Evolutionary conservation across 345 rosid species (phyloP).

Genomic region (Brassica incana): DNA sequence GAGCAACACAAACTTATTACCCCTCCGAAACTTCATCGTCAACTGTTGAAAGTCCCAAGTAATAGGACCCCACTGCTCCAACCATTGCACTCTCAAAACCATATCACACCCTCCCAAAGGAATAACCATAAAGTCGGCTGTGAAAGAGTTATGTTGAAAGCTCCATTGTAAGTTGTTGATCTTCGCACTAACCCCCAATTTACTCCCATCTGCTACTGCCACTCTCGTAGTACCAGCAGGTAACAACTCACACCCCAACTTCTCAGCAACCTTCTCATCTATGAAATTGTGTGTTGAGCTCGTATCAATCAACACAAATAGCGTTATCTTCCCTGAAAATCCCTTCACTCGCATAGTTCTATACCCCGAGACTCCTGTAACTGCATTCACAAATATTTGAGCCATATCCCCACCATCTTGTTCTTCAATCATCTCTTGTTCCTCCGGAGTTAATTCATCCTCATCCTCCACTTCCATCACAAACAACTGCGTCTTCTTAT

Average conservation of each 20-base stretch:
- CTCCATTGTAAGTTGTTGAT: not conserved
- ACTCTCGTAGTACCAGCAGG: not conserved
- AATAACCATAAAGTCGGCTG: not conserved
- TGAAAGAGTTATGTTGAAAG: not conserved
- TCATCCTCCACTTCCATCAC: not conserved
- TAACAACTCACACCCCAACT: not conserved
- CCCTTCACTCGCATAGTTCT: not conserved
- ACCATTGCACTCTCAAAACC: not conserved
- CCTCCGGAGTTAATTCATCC: not conserved
- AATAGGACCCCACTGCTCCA: not conserved
- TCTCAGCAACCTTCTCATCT: not conserved
- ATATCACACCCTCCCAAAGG: not conserved
- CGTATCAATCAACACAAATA: not conserved
- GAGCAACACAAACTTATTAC: no score
- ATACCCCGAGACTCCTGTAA: not conserved
- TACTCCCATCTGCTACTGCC: not conserved
- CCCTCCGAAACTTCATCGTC: no score
- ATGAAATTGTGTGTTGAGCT: not conserved
- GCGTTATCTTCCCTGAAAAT: not conserved
- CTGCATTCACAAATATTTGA: not conserved
- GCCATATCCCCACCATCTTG: not conserved
- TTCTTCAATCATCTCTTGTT: not conserved
- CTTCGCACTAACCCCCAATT: not conserved
- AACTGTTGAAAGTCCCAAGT: no score
- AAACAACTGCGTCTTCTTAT: not conserved